These are phyloP conservation scores for Eleusine indica DNA, from an alignment of 176 grass and related monocot genomes.

Conservation along the genomic window DNA sequence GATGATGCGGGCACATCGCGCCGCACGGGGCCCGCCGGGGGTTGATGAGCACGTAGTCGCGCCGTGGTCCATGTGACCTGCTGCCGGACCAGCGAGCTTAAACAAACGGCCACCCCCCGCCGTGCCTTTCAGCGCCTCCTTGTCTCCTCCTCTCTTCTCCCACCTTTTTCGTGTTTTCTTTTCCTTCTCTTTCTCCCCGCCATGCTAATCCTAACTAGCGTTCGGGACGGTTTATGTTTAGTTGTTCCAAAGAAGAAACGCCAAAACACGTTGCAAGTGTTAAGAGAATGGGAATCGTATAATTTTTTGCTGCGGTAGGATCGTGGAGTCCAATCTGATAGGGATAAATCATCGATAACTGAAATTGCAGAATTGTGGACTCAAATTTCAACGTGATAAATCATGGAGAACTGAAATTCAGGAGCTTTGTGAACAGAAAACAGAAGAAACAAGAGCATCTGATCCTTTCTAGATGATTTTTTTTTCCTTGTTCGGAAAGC, in stretches of 20 bases:
- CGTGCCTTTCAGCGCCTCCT: constrained; percentile 52
- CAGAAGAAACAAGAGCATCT: neutral
- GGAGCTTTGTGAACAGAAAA: neutral
- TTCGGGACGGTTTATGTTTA: too few species aligned
- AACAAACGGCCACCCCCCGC: constrained; percentile 31
- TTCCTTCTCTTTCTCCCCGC: neutral
- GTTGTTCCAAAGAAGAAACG: too few species aligned
- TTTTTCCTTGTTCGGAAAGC: neutral
- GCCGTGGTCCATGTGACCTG: constrained; percentile 43
- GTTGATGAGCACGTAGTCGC: constrained; percentile 38
- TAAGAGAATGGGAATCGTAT: too few species aligned
- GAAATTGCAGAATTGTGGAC: too few species aligned
- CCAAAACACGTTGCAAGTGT: too few species aligned
- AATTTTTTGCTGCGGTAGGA: too few species aligned
- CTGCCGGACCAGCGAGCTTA: constrained; percentile 1
- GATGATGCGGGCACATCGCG: constrained; percentile 25
- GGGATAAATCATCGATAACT: too few species aligned
- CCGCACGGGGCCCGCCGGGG: neutral
- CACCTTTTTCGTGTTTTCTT: neutral
- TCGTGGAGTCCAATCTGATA: too few species aligned
- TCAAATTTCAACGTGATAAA: too few species aligned
- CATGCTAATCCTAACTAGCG: neutral
- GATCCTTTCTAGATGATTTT: neutral
- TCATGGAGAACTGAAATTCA: neutral
- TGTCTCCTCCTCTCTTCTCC: constrained; percentile 10